phyloP scores from a whole-genome alignment of 1,284 basidiomycete genomes.

The Porogramme epimiltina region DNA sequence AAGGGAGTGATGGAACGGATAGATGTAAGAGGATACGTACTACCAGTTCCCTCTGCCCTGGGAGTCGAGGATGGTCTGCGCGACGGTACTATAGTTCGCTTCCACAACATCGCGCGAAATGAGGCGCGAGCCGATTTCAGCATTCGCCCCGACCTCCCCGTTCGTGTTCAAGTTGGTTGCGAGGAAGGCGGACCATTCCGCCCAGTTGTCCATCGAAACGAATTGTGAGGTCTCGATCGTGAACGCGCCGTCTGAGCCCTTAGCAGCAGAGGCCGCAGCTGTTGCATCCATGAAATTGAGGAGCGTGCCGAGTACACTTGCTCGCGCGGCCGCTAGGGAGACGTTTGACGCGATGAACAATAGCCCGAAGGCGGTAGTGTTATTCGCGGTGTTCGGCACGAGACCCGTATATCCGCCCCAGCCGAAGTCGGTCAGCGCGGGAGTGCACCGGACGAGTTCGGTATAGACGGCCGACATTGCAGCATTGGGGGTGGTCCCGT shows the following conservation, averaged over 20 bases:
- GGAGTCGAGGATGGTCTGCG: constrained; percentile 28
- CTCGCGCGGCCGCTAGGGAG: constrained; percentile 33
- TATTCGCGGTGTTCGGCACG: background rate
- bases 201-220: constrained; percentile 27
- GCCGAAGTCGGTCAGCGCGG: constrained; percentile 24
- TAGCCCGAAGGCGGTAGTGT: constrained; percentile 10
- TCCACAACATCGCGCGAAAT: constrained; percentile 35
- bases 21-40: no score
- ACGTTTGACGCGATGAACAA: constrained; percentile 30
- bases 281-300: constrained; percentile 29
- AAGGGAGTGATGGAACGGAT: background rate
- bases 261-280: constrained; percentile 14
- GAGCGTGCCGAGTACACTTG: constrained; percentile 33
- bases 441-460: constrained; percentile 25
- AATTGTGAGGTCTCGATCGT: background rate
- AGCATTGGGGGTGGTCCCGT: constrained; percentile 13
- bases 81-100: constrained; percentile 27
- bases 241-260: constrained; percentile 3
- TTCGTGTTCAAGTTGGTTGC: constrained; percentile 6
- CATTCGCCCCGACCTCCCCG: constrained; percentile 9
- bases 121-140: constrained; percentile 39
- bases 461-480: constrained; percentile 14
- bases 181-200: constrained; percentile 24
- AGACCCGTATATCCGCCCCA: constrained; percentile 26
- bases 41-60: constrained; percentile 15